Percentiles rank a stretch among this genome's conserved stretches.
These are phyloP conservation scores for Ormosia semicastrata DNA, from an alignment of 306 rosid species.

Conservation along the genomic window DNA sequence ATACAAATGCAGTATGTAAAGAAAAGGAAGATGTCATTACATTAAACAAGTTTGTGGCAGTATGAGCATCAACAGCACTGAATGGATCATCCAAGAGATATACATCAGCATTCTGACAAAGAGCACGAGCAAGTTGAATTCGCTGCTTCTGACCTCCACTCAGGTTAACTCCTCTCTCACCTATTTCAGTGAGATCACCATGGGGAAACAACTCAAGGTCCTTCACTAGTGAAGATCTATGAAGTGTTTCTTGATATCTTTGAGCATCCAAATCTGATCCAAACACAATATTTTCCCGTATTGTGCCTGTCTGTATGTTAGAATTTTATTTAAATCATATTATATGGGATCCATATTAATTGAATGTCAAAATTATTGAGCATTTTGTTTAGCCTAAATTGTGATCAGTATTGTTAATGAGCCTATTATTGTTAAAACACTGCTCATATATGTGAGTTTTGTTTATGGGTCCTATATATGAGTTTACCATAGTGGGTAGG, in stretches of 20 bases:
- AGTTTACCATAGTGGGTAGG: no score
- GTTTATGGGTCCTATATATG: no score
- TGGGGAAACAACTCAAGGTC: constrained; percentile 60
- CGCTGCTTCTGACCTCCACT: constrained; percentile 95
- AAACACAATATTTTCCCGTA: constrained; percentile 51
- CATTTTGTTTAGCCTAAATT: no score
- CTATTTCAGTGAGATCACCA: constrained; percentile 54
- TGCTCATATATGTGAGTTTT: no score
- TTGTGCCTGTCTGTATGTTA: constrained; percentile 54
- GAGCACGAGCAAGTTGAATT: constrained; percentile 92
- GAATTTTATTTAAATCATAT: no score
- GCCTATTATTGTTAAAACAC: no score
- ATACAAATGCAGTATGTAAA: neutral
- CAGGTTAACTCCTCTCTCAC: constrained; percentile 60
- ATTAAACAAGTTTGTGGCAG: constrained; percentile 46
- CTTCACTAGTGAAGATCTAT: constrained; percentile 46
- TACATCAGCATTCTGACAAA: constrained; percentile 67
- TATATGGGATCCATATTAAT: no score
- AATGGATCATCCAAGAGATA: constrained; percentile 76
- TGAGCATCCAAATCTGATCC: constrained; percentile 45
- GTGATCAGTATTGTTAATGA: no score
- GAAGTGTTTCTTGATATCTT: constrained; percentile 49
- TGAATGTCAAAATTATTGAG: no score
- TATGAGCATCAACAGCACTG: constrained; percentile 73
- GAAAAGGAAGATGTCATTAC: constrained; percentile 24